Base-by-base conservation (phyloP, 2,329 filamentous ascomycete genomes). In the Colletotrichum orbiculare region DNA sequence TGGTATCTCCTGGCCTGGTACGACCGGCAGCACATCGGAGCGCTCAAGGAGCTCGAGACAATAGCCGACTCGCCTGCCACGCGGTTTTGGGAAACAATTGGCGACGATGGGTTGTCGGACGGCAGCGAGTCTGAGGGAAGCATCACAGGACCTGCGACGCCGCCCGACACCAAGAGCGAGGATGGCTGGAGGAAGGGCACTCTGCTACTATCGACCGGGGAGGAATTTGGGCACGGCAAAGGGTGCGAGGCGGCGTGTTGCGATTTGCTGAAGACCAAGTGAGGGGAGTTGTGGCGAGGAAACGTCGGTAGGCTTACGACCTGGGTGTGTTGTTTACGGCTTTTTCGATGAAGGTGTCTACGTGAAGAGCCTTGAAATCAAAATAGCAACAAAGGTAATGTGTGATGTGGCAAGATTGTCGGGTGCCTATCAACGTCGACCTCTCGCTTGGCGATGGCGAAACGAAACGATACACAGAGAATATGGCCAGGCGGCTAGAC, bases 1-100 rank as follows among this genome's bases (percentile, higher is more conserved):
- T 68, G 66, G 66, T 68, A 64, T 8, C 38, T 67, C 4, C 50
- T 64, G n/a, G 35, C 58, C 45, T 68, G 66, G 66, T 68, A 66
- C 37, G 47, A 56, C 33, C 63, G 63, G 6, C 41, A 42, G 9
- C 53, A 66, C 15, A 38, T 15, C 4, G 54, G 37, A 43, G 63
- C 62, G 2, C 25, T 47, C 39, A 41, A 39, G 53, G 66, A 67
- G 37, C 54, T 67, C 12, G 38, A 50, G n/a, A 39, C 37, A 25
- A 53, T 58, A 15, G 15, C 39, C 1, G 17, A 38, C 4, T 53
- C 56, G 9, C 62, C 57, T 1, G 62, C 63, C 7, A 53, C 57
- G 11, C 53, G 46, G 17, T 54, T 67, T 7, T 67, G 66, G 66
- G 64, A 66, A 25, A 43, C 39, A 12, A n/a, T 66, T 48, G 43